Evolutionary conservation across 345 rosid species (phyloP).

Genomic region (Excoecaria agallocha): DNA sequence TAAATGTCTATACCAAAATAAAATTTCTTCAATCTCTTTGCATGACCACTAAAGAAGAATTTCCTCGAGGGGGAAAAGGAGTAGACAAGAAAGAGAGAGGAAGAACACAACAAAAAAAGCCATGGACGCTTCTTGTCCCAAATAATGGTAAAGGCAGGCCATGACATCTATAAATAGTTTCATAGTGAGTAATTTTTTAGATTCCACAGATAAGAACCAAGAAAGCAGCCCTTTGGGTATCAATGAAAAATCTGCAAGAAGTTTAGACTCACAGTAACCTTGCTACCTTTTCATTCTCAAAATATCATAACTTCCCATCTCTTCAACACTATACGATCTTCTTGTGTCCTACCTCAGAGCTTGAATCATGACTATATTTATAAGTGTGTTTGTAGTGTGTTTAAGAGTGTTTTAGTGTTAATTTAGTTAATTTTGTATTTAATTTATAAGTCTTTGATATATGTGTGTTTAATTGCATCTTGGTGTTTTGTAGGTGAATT

Average conservation of each 20-base stretch:
- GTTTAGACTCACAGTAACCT: no score
- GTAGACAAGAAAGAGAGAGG: no score
- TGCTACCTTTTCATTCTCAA: not conserved
- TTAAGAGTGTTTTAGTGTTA: no score
- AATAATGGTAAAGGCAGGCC: not conserved
- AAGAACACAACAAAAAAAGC: not conserved
- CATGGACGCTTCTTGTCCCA: not conserved
- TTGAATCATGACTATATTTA: no score
- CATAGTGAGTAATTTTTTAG: not conserved
- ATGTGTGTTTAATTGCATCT: no score
- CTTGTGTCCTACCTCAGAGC: no score
- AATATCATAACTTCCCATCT: not conserved
- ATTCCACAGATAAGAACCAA: not conserved
- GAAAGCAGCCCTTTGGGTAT: not conserved
- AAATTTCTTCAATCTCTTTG: not conserved
- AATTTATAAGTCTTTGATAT: no score
- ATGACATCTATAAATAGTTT: not conserved
- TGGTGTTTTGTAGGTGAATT: no score
- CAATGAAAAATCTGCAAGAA: not conserved
- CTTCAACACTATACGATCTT: no score
- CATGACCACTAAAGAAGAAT: not conserved
- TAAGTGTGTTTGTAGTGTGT: no score
- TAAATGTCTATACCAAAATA: not conserved
- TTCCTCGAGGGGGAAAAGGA: not conserved
- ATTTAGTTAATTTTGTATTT: no score